These are phyloP conservation scores for Rhododendron vialii DNA, from an alignment of 148 eudicot species.

Conservation along the genomic window DNA sequence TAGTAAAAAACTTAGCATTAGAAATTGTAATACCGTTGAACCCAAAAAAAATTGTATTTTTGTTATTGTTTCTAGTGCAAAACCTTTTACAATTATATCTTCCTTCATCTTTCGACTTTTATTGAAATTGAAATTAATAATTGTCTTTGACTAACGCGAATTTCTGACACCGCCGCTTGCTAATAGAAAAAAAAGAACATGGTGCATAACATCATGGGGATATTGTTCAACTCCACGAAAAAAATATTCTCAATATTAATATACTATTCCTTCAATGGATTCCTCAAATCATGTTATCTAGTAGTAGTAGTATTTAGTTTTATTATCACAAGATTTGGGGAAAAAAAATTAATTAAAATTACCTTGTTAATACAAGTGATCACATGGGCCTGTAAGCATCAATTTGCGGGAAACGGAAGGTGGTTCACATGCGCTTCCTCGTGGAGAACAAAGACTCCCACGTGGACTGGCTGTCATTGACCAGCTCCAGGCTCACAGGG, in stretches of 20 bases:
- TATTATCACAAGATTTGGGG: background rate
- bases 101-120: background rate
- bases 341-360: background rate
- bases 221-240: background rate
- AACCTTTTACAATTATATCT: background rate
- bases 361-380: background rate
- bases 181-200: too few relatives aligned
- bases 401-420: constrained; percentile 7
- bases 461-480: constrained; percentile 25
- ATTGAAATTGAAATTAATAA: background rate
- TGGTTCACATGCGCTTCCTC: constrained; percentile 30
- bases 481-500: background rate
- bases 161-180: background rate
- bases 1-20: background rate
- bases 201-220: background rate
- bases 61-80: background rate
- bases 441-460: constrained; percentile 20
- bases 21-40: background rate
- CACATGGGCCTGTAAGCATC: background rate
- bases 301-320: background rate
- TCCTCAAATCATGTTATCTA: background rate
- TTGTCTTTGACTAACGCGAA: background rate
- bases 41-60: too few relatives aligned
- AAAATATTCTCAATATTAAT: background rate
- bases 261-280: background rate